Evolutionary conservation across 78 protist genomes (phyloP), one percentile per base, ranked within the genome.

Genomic region (Reticulomyxa filosa): DNA sequence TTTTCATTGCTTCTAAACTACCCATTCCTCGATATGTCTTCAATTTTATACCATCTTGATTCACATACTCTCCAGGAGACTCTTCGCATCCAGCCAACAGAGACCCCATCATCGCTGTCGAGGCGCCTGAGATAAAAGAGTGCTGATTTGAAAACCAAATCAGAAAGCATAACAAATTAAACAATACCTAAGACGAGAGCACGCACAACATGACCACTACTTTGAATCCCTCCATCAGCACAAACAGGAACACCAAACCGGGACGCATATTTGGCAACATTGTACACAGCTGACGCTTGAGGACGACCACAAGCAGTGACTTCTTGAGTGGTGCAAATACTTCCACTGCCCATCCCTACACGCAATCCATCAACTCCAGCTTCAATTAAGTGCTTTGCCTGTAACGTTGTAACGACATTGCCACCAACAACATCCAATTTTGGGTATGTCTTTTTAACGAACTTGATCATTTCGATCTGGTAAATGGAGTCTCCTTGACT

Each of bases 301-400:
- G 91, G 83, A 33, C 76, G 48, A 26, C 91, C 91, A 3, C 34
- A 56, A 0, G 85, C 91, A 59, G 75, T 75, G n/a, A 79, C 83
- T 59, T 76, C 82, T 63, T 84, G 89, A 2, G 97, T 91, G 51
- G 88, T 88, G 74, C 97, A 91, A 62, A 85, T 85, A 22, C 85
- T 72, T 8, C 97, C 97, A 4, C 79, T 67, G 53, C 97, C 97
- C 77, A 91, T 86, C 42, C 97, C 97, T 32, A 91, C 84, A 56
- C 86, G 78, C 39, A 88, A 80, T 2, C 72, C 84, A 69, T 91
- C 94, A 17, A 80, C 92, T n/a, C 94, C 90, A 26, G 90, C 81
- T 8, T 4, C 67, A 35, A 90, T 81, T 26, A 90, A 76, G 63
- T 79, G 52, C n/a, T 48, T 51, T 7, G 88, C 84, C 73, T 73